A percentile compares a stretch with the other conserved stretches of the same genome.
phyloP scores from a whole-genome alignment of 163 green algal genomes.

The Prototheca cutis region DNA sequence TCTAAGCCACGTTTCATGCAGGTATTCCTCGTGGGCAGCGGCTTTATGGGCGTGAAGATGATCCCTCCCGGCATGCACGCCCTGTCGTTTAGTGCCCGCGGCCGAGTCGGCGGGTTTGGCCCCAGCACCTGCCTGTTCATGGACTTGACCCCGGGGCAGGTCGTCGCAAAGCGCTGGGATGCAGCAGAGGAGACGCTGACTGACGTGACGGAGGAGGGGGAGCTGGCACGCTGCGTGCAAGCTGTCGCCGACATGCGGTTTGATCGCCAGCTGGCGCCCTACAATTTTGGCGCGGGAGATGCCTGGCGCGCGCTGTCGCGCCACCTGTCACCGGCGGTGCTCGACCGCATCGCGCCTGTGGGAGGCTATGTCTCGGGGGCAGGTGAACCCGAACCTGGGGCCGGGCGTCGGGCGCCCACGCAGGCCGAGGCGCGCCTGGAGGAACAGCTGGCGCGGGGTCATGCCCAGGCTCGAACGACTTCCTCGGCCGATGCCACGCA shows the following conservation, averaged over 20 bases:
- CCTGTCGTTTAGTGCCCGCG: slow-evolving; percentile 44
- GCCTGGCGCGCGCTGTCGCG: slow-evolving; percentile 47
- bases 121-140: slow-evolving; percentile 43
- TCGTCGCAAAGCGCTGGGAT: slow-evolving; percentile 54
- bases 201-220: slow-evolving; percentile 36
- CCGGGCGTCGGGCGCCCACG: slow-evolving; percentile 4
- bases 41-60: slow-evolving; percentile 88
- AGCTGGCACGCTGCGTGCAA: slow-evolving; percentile 19
- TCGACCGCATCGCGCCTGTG: slow-evolving; percentile 36
- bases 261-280: slow-evolving; percentile 65
- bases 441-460: neutral
- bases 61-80: slow-evolving; percentile 70
- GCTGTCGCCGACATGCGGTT: slow-evolving; percentile 38
- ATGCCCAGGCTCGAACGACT: no score
- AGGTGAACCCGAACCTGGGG: neutral
- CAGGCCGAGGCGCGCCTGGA: slow-evolving; percentile 23
- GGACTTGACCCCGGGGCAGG: slow-evolving; percentile 14
- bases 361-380: slow-evolving; percentile 19
- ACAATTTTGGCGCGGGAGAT: slow-evolving; percentile 49
- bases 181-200: slow-evolving; percentile 37
- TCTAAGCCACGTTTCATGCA: slow-evolving; percentile 12
- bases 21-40: slow-evolving; percentile 61
- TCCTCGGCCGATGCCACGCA: no score
- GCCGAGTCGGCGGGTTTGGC: slow-evolving; percentile 23
- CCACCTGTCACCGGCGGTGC: slow-evolving; percentile 32